Conservation (phyloP, 164 flowering plant genomes). For the Annona cherimola region DNA sequence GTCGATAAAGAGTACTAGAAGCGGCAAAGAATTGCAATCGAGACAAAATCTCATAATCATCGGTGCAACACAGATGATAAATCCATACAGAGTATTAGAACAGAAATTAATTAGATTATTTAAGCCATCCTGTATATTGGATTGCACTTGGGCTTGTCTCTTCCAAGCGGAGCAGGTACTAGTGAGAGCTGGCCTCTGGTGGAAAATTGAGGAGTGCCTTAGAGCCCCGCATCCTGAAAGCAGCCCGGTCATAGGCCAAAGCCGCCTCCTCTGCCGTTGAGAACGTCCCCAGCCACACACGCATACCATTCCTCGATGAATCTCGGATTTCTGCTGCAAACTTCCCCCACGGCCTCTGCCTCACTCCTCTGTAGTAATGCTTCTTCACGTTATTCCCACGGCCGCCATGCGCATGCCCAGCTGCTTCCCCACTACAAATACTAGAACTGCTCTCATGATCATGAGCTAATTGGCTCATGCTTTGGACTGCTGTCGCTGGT, state of each 20-base stretch:
- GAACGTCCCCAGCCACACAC: constrained; percentile 74
- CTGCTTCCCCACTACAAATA: background rate
- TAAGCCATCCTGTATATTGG: too few species aligned
- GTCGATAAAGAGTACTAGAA: too few species aligned
- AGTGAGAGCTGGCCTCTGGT: background rate
- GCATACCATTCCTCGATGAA: constrained; percentile 48
- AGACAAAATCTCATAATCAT: too few species aligned
- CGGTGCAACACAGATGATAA: too few species aligned
- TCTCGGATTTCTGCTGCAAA: constrained; percentile 77
- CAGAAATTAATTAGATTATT: too few species aligned
- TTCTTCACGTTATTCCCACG: constrained; percentile 22
- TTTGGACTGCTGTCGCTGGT: background rate
- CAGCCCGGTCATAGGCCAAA: constrained; percentile 69
- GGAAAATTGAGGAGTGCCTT: constrained; percentile 74
- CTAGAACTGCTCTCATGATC: too few species aligned
- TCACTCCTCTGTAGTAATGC: constrained; percentile 64
- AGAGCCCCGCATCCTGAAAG: constrained; percentile 62
- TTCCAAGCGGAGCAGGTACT: too few species aligned
- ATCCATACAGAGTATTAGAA: too few species aligned
- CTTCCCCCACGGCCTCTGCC: constrained; percentile 86
- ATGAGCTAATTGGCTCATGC: background rate
- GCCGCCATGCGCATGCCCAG: background rate
- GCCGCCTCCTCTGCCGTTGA: constrained; percentile 72
- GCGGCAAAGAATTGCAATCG: too few species aligned
- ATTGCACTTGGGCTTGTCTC: too few species aligned